Percentiles rank a stretch among this genome's conserved stretches.
Conservation (phyloP, 306 rosid species). For the Quercus bicolor region DNA sequence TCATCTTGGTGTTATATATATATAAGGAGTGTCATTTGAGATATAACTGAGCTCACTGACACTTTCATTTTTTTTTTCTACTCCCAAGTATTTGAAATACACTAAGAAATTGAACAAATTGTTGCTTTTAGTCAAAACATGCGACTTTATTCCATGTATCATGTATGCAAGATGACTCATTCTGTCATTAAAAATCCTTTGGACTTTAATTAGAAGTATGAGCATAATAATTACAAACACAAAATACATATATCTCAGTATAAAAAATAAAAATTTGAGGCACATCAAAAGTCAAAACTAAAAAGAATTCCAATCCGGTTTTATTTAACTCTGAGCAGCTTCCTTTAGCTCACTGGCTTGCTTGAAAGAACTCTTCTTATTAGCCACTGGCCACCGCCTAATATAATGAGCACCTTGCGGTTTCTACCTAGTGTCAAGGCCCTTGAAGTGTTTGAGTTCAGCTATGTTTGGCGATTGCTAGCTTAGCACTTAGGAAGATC, state of each 20-base stretch:
- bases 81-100: no score
- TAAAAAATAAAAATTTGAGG: not conserved
- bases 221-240: no score
- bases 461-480: slow-evolving; percentile 11
- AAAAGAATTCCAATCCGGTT: not conserved
- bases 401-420: no score
- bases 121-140: not conserved
- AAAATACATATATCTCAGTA: no score
- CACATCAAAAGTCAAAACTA: not conserved
- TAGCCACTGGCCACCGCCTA: not conserved
- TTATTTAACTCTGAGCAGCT: not conserved
- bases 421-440: not conserved
- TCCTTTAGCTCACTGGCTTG: not conserved
- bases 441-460: not conserved
- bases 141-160: not conserved
- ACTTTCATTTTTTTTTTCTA: no score
- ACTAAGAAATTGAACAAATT: not conserved
- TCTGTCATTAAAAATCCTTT: no score
- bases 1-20: no score
- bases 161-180: no score
- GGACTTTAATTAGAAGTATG: no score
- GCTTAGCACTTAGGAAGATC: slow-evolving; percentile 78
- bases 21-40: no score
- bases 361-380: not conserved
- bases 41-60: no score